Percentiles rank a stretch among this genome's conserved stretches.
phyloP scores from a whole-genome alignment of 371 early-diverging fungal genomes.

The Aphelidium insulamus region DNA sequence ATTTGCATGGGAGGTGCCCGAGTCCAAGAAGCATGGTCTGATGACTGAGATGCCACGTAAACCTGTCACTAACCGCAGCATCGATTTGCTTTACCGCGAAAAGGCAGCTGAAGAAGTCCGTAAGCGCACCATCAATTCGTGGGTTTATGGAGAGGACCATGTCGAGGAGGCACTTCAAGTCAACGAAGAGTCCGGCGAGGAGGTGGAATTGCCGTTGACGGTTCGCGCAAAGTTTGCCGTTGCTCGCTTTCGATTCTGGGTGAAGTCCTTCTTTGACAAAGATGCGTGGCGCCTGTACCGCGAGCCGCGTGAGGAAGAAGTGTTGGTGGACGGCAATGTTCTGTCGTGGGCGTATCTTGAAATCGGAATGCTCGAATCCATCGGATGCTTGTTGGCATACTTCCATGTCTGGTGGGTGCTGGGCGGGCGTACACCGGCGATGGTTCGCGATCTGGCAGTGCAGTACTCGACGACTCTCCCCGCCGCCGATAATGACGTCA shows the following conservation, averaged over 20 bases:
- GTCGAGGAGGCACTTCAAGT: no score
- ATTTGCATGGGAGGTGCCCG: constrained; percentile 84
- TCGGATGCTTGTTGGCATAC: constrained; percentile 46
- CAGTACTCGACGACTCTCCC: neutral
- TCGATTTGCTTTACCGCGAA: no score
- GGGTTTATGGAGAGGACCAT: no score
- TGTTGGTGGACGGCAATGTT: constrained; percentile 60
- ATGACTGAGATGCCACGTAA: constrained; percentile 77
- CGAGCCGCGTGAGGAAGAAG: constrained; percentile 48
- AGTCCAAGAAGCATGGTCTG: constrained; percentile 39
- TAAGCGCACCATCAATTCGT: constrained; percentile 20
- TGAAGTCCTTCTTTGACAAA: constrained; percentile 13
- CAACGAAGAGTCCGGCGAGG: constrained; percentile 17
- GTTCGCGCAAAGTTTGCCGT: constrained; percentile 8
- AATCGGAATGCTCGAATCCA: constrained; percentile 50
- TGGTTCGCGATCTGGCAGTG: neutral
- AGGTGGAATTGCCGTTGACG: constrained; percentile 10
- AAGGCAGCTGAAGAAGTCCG: constrained; percentile 38
- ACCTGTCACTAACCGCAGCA: constrained; percentile 50
- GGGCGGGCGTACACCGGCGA: no score
- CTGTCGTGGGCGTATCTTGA: constrained; percentile 72
- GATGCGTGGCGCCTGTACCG: constrained; percentile 37
- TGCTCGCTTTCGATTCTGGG: constrained; percentile 1
- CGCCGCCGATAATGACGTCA: neutral
- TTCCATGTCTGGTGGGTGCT: constrained; percentile 57